phyloP scores from a whole-genome alignment of 352 stramenopile species.

The Globisporangium spinosum region DNA sequence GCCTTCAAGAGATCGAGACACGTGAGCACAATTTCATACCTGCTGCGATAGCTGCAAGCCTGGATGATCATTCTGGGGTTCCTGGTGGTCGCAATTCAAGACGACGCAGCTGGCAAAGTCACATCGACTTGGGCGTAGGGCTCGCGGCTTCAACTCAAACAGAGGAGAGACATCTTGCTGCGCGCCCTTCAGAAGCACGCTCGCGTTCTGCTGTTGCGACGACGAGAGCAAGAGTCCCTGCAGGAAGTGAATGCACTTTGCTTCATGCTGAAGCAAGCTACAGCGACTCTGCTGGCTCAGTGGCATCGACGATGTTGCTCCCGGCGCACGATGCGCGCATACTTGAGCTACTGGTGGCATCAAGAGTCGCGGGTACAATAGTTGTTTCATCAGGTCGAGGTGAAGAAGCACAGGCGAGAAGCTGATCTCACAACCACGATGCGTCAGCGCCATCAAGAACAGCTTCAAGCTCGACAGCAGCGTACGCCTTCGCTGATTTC shows the following conservation, averaged over 20 bases:
- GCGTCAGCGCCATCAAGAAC: background rate
- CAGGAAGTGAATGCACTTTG: constrained; percentile 14
- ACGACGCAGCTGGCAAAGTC: background rate
- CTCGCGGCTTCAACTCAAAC: background rate
- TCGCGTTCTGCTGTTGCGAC: constrained; percentile 27
- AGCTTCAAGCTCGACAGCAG: background rate
- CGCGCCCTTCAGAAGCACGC: constrained; percentile 18
- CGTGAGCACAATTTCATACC: no score
- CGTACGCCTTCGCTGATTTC: background rate
- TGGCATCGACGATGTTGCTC: constrained; percentile 11
- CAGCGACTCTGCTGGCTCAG: background rate
- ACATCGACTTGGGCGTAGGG: no score
- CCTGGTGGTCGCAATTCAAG: background rate
- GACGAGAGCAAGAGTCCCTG: constrained; percentile 17
- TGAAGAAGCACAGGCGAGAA: constrained; percentile 1
- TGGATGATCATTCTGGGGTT: background rate
- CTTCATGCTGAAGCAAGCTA: constrained; percentile 3
- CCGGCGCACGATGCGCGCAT: constrained; percentile 19
- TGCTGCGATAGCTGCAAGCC: background rate
- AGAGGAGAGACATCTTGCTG: constrained; percentile 20
- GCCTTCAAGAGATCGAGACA: no score
- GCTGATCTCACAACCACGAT: background rate
- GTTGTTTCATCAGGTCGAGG: constrained; percentile 7
- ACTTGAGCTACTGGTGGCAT: constrained; percentile 11
- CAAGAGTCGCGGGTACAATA: constrained; percentile 17